These are phyloP conservation scores for Hygrophorus pudorinus DNA, from an alignment of 768 basidiomycete species.

Conservation along the genomic window DNA sequence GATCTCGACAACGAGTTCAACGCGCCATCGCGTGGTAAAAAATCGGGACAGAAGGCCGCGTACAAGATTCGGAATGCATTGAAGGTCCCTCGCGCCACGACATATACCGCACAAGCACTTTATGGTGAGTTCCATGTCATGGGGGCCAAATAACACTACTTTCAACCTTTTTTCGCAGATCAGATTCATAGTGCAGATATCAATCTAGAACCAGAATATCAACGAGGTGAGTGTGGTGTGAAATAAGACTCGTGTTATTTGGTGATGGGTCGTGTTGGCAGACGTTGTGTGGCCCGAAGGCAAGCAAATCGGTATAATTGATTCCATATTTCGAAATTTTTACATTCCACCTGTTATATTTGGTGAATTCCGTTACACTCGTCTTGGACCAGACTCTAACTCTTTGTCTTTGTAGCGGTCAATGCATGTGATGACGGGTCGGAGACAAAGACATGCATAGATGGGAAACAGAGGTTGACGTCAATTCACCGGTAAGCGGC, in stretches of 20 bases:
- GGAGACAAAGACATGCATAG: slow-evolving; percentile 60
- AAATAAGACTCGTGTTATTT: not conserved
- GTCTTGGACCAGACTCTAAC: not conserved
- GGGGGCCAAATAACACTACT: not conserved
- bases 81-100: slow-evolving; percentile 48
- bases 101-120: slow-evolving; percentile 52
- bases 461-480: slow-evolving; percentile 75
- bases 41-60: slow-evolving; percentile 6
- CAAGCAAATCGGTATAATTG: slow-evolving; percentile 69
- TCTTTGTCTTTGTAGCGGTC: slow-evolving; percentile 29
- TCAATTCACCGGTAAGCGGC: slow-evolving; percentile 53
- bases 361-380: slow-evolving; percentile 25
- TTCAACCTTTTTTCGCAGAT: slow-evolving; percentile 27
- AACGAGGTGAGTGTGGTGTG: slow-evolving; percentile 41
- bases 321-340: slow-evolving; percentile 70
- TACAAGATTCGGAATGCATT: slow-evolving; percentile 36
- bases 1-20: slow-evolving; percentile 20
- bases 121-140: slow-evolving; percentile 36
- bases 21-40: not conserved
- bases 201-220: slow-evolving; percentile 68
- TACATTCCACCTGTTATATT: slow-evolving; percentile 72
- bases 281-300: slow-evolving; percentile 74
- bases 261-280: slow-evolving; percentile 14
- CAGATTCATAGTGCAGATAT: slow-evolving; percentile 58
- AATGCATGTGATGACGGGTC: slow-evolving; percentile 48